Conservation (phyloP, 345 rosid species). For the Microthlaspi erraticum region DNA sequence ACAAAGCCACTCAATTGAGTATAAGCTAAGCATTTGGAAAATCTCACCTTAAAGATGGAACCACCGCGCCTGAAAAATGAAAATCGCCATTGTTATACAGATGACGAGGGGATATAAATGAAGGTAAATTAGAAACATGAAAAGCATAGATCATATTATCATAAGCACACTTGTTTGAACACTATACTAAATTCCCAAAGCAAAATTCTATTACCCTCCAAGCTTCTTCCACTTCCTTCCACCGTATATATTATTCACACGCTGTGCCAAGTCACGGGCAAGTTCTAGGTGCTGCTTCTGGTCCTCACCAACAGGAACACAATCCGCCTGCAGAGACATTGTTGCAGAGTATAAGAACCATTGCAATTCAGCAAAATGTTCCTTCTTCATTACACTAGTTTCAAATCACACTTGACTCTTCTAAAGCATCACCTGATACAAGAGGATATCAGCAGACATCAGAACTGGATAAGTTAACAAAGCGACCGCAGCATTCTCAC, state of each 20-base stretch:
- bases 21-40: conserved; percentile 35
- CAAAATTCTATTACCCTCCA: conserved; percentile 69
- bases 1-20: conserved; percentile 36
- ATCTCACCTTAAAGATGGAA: conserved; percentile 73
- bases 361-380: conserved; percentile 39
- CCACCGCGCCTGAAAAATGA: conserved; percentile 70
- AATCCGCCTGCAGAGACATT: conserved; percentile 75
- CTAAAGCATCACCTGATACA: conserved; percentile 70
- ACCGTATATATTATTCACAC: conserved; percentile 81
- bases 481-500: conserved; percentile 79
- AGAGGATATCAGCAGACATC: conserved; percentile 92
- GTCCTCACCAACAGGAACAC: conserved; percentile 96
- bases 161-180: conserved; percentile 21
- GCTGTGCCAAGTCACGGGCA: conserved; percentile 85
- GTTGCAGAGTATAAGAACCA: conserved; percentile 54
- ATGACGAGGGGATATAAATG: neutral
- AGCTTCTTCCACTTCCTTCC: conserved; percentile 97
- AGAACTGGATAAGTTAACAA: conserved; percentile 87
- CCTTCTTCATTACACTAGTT: conserved; percentile 5
- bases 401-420: conserved; percentile 11
- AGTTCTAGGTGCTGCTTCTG: conserved; percentile 97
- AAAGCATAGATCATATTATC: conserved; percentile 14
- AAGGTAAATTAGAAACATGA: neutral
- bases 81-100: conserved; percentile 30
- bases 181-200: conserved; percentile 17